A percentile compares a stretch with the other conserved stretches of the same genome.
Evolutionary conservation across 306 rosid genomes (phyloP).

Genomic region (Quillaja saponaria): DNA sequence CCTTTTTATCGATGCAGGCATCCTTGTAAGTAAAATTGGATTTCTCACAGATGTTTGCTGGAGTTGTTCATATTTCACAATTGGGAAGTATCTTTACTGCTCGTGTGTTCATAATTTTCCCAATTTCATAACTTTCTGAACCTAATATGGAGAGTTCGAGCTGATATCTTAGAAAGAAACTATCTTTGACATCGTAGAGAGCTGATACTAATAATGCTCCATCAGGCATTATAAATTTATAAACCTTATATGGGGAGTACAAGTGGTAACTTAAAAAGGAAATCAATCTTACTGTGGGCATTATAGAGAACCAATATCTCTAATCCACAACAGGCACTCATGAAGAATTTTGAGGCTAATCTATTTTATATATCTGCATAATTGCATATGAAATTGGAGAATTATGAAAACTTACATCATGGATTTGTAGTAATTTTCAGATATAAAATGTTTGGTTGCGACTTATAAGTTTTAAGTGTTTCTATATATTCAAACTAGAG

Average conservation of each 20-base stretch:
- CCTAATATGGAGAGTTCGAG: slow-evolving; percentile 12
- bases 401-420: no score
- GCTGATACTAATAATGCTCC: no score
- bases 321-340: neutral
- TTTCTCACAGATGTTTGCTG: neutral
- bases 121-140: neutral
- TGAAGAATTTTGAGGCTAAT: no score
- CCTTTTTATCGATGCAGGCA: slow-evolving; percentile 76
- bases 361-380: no score
- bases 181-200: no score
- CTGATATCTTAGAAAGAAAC: no score
- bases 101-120: slow-evolving; percentile 4
- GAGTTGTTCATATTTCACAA: slow-evolving; percentile 20
- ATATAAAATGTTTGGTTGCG: neutral
- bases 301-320: no score
- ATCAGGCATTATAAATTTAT: no score
- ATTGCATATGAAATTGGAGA: no score
- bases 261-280: no score
- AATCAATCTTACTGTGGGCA: no score
- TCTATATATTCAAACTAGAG: neutral
- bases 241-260: no score
- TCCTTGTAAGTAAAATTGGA: slow-evolving; percentile 67
- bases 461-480: slow-evolving; percentile 5
- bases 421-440: slow-evolving; percentile 10
- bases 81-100: neutral